phyloP scores from a whole-genome alignment of 805 yeast genomes.

The Saturnispora hagleri region DNA sequence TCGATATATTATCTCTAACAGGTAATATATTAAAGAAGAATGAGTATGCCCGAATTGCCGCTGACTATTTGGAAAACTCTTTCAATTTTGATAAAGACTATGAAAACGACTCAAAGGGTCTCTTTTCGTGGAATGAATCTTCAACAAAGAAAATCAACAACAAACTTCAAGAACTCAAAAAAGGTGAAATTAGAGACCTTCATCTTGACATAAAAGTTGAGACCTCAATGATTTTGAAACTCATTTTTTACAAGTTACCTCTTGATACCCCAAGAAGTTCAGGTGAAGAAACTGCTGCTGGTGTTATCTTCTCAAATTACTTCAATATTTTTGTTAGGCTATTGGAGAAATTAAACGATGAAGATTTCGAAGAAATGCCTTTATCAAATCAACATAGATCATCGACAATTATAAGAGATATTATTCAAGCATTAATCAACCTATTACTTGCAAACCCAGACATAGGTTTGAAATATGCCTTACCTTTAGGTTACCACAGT shows the following conservation, averaged over 20 bases:
- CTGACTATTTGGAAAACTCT: constrained; percentile 28
- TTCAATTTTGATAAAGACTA: constrained; percentile 14
- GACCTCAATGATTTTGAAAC: constrained; percentile 48
- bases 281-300: constrained; percentile 24
- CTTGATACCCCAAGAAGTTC: constrained; percentile 48
- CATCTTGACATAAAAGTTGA: constrained; percentile 33
- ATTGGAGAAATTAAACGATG: constrained; percentile 35
- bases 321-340: constrained; percentile 52
- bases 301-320: constrained; percentile 58
- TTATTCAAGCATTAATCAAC: constrained; percentile 57
- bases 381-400: constrained; percentile 40
- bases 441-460: constrained; percentile 65
- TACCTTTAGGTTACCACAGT: constrained; percentile 71
- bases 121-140: constrained; percentile 6
- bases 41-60: constrained; percentile 25
- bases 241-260: constrained; percentile 45
- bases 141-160: constrained; percentile 6
- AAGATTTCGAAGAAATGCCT: constrained; percentile 10
- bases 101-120: constrained; percentile 1
- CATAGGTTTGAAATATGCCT: constrained; percentile 64
- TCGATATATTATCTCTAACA: constrained; percentile 24
- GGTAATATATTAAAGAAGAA: constrained; percentile 25
- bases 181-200: constrained; percentile 21
- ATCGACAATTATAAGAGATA: constrained; percentile 48
- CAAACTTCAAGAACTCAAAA: constrained; percentile 15